These are phyloP conservation scores for Cerrena zonata DNA, from an alignment of 1,284 basidiomycete species.

Conservation along the genomic window DNA sequence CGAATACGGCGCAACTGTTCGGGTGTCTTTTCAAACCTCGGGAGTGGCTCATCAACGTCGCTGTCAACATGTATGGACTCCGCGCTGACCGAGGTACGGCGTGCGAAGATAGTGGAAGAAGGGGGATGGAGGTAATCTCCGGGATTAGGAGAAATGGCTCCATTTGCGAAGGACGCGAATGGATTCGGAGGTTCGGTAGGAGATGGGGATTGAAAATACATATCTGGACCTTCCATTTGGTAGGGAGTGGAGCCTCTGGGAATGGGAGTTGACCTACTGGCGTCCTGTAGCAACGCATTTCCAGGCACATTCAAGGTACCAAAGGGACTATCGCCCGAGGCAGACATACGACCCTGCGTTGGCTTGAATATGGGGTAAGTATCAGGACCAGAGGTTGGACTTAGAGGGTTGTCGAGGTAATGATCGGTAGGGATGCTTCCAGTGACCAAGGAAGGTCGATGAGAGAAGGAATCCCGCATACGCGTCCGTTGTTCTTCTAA, in stretches of 20 bases:
- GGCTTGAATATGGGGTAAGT: constrained; percentile 36
- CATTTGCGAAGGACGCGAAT: constrained; percentile 37
- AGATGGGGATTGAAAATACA: constrained; percentile 60
- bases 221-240: constrained; percentile 50
- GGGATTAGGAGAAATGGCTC: constrained; percentile 35
- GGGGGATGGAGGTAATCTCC: constrained; percentile 63
- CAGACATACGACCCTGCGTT: constrained; percentile 25
- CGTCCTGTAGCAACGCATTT: constrained; percentile 59
- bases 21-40: constrained; percentile 76
- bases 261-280: constrained; percentile 18
- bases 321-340: constrained; percentile 54
- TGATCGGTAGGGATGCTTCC: constrained; percentile 52
- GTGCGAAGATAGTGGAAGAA: constrained; percentile 75
- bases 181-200: constrained; percentile 45
- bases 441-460: constrained; percentile 40
- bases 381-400: constrained; percentile 27
- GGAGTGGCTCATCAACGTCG: constrained; percentile 57
- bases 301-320: constrained; percentile 72
- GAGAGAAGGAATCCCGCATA: constrained; percentile 58
- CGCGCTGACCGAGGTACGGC: constrained; percentile 93
- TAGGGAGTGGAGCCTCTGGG: constrained; percentile 44
- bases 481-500: constrained; percentile 77
- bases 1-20: constrained; percentile 87
- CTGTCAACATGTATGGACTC: constrained; percentile 87
- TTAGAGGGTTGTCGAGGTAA: constrained; percentile 52